Base-by-base conservation (phyloP, 129 eudicot genomes). In the Flaveria robusta region DNA sequence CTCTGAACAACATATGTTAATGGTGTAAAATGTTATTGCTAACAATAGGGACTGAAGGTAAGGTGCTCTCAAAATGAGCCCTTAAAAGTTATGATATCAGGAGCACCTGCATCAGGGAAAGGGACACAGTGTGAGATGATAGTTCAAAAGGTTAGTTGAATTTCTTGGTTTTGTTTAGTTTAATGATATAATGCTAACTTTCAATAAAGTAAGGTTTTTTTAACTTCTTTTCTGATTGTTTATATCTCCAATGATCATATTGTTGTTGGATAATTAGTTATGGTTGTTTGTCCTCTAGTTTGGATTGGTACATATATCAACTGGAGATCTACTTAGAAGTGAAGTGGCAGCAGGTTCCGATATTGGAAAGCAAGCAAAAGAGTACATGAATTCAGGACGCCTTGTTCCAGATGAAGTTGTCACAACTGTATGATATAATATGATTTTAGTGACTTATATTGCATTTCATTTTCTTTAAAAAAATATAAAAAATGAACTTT, bases 31-130 rank as follows among this genome's bases (percentile, higher is more conserved):
- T 43, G 54, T 18, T 18, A 45, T 1, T 41, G 5, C 20, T 71
- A 34, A 45, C 39, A 68, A 77, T 86, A 88, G 88, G 86, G 82
- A 69, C 50, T 81, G 62, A 85, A 72, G 82, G 84, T 93, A 22
- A 49, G 66, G 43, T 88, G 89, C 76, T 80, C 90, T n/a, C 79
- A 78, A 82, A 84, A 69, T 75, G 95, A 83, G 81, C 98, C 96
- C 12, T 63, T 90, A 71, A 93, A 87, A 82, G 95, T 93, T 81
- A 90, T 93, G 96, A 93, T 93, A 72, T 93, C 98, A 41, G 96
- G 98, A 66, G 98, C 98, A 15, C 98, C 96, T 22, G 98, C 98
- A 59, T 93, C 98, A 55, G 98, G 96, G 45, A 93, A 93, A 90
- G 98, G 98, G 82, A 93, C 98, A 64, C 98, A 90, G 31, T 93